A percentile compares a stretch with the other conserved stretches of the same genome.
Conservation (phyloP, 129 eudicot genomes). For the Apium graveolens region DNA sequence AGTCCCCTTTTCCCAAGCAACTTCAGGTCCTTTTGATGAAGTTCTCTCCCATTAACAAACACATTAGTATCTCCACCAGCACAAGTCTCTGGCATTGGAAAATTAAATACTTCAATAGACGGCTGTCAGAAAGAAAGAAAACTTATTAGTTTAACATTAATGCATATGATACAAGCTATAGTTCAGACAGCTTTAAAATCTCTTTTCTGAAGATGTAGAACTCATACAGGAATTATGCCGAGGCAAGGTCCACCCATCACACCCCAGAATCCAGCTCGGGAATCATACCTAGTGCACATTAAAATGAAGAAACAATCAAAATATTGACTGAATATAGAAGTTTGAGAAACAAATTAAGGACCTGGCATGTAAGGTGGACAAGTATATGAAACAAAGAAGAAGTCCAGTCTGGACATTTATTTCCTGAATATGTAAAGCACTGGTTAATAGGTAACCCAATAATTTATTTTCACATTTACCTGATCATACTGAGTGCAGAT, state of each 20-base stretch:
- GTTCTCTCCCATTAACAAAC: conserved; percentile 93
- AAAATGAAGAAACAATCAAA: neutral
- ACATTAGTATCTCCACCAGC: conserved; percentile 79
- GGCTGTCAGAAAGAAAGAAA: conserved; percentile 44
- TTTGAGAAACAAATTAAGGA: neutral
- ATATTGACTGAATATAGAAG: neutral
- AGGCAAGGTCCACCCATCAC: conserved; percentile 92
- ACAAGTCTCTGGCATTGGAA: conserved; percentile 75
- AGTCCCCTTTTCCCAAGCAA: conserved; percentile 87
- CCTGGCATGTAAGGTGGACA: neutral
- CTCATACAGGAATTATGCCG: conserved; percentile 88
- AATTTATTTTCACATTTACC: neutral
- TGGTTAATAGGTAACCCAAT: neutral
- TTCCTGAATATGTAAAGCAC: neutral
- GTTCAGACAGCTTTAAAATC: neutral
- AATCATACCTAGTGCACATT: conserved; percentile 63
- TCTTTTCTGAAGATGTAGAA: conserved; percentile 13
- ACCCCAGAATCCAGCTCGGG: conserved; percentile 97
- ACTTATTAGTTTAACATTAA: neutral
- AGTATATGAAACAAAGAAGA: neutral
- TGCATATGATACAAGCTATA: neutral
- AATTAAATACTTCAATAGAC: conserved; percentile 74
- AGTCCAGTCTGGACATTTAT: neutral
- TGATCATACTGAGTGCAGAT: neutral
- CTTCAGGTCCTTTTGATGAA: conserved; percentile 65